These are phyloP conservation scores for Pinus albicaulis DNA, from an alignment of 75 land plant genomes.

Conservation along the genomic window DNA sequence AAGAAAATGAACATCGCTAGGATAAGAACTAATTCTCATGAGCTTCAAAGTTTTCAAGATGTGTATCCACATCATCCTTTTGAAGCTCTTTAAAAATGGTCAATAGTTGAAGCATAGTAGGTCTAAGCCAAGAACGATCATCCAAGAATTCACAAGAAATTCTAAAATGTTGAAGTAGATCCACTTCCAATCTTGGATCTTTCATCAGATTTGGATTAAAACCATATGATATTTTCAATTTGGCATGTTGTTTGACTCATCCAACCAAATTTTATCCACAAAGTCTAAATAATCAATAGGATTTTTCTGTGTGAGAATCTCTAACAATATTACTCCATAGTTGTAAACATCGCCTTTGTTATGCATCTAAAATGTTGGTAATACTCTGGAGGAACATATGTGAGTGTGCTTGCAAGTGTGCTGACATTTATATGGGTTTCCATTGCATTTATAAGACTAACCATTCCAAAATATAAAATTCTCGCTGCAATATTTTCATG, in stretches of 20 bases:
- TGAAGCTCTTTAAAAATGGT: conserved; percentile 67
- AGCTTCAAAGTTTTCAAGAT: conserved; percentile 12
- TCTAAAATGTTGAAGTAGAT: conserved; percentile 54
- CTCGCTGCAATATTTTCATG: conserved; percentile 61
- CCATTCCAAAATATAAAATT: conserved; percentile 78
- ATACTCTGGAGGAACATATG: conserved; percentile 77
- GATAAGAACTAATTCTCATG: no score
- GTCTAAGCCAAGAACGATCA: conserved; percentile 47
- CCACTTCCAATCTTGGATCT: conserved; percentile 41
- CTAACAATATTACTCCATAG: conserved; percentile 68
- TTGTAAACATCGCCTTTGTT: conserved; percentile 63
- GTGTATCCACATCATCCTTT: conserved; percentile 13
- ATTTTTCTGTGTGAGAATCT: conserved; percentile 53
- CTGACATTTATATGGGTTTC: conserved; percentile 68
- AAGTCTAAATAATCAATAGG: conserved; percentile 66
- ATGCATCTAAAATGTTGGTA: conserved; percentile 74
- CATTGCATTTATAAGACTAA: conserved; percentile 52
- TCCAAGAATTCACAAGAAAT: conserved; percentile 58
- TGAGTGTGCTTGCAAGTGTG: conserved; percentile 66
- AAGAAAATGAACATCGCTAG: no score
- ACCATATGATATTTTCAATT: conserved; percentile 34
- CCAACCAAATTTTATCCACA: conserved; percentile 71
- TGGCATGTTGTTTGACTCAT: conserved; percentile 63
- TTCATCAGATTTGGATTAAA: conserved; percentile 52
- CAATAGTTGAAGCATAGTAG: conserved; percentile 73